phyloP scores from a whole-genome alignment of 2,329 filamentous ascomycete species.

The Clonostachys sp. region DNA sequence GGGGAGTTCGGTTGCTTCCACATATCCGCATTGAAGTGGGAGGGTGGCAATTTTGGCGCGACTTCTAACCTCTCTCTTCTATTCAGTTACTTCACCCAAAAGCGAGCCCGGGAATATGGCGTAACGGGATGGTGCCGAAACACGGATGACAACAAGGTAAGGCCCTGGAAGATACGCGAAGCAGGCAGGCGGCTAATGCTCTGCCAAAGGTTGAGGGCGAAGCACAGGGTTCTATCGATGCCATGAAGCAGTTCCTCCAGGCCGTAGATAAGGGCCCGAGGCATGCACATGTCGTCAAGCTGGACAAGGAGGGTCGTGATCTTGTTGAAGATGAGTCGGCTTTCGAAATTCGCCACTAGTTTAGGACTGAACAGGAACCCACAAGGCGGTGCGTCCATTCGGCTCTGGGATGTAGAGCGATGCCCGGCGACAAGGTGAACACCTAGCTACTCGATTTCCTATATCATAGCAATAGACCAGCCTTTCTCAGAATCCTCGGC shows the following conservation, averaged over 20 bases:
- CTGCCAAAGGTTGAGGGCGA: slow-evolving; percentile 76
- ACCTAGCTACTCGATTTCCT: too few relatives aligned
- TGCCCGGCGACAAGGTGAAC: too few relatives aligned
- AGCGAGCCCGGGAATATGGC: slow-evolving; percentile 41
- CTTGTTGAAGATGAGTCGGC: slow-evolving; percentile 61
- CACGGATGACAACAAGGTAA: slow-evolving; percentile 49
- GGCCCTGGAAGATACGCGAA: not conserved
- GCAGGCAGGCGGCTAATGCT: not conserved
- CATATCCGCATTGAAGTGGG: not conserved
- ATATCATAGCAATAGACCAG: not conserved
- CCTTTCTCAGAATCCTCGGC: slow-evolving; percentile 14
- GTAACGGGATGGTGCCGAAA: slow-evolving; percentile 62
- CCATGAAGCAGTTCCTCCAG: slow-evolving; percentile 65
- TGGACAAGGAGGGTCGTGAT: slow-evolving; percentile 66
- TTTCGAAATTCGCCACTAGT: slow-evolving; percentile 52
- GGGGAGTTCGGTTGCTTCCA: not conserved
- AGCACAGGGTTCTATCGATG: slow-evolving; percentile 68
- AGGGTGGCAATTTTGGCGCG: not conserved
- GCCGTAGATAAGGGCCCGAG: slow-evolving; percentile 72
- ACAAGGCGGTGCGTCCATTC: too few relatives aligned
- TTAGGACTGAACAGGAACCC: too few relatives aligned
- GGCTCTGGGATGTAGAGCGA: too few relatives aligned
- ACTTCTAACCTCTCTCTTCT: not conserved
- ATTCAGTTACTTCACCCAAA: slow-evolving; percentile 47
- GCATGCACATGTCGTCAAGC: slow-evolving; percentile 66